phyloP scores from a whole-genome alignment of 257 asterid genomes.

The Fraxinus americana region DNA sequence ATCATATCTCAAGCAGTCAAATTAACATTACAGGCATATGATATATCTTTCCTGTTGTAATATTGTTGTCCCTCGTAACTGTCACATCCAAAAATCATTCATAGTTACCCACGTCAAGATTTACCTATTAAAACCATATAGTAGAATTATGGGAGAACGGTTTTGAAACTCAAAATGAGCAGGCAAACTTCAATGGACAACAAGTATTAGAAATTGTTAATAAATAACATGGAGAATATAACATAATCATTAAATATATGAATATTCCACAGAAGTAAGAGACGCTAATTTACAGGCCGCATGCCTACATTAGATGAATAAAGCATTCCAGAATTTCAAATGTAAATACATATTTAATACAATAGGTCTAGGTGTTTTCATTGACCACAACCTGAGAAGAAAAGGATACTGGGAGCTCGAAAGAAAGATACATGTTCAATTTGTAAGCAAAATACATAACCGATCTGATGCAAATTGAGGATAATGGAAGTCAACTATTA shows the following conservation, averaged over 20 bases:
- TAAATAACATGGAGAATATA: neutral
- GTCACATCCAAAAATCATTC: constrained; percentile 92
- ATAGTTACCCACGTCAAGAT: constrained; percentile 94
- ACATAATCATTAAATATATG: neutral
- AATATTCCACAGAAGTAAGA: constrained; percentile 9
- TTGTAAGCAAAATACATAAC: no score
- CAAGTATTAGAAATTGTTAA: neutral
- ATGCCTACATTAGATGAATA: neutral
- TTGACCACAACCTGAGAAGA: neutral
- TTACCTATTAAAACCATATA: constrained; percentile 60
- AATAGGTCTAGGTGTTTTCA: neutral
- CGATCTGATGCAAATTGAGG: neutral
- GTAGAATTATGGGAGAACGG: constrained; percentile 6
- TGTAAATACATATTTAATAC: neutral
- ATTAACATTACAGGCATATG: constrained; percentile 60
- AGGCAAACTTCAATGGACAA: no score
- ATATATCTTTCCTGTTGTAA: constrained; percentile 95
- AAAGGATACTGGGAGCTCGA: neutral
- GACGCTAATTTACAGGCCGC: neutral
- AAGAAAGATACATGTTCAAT: no score
- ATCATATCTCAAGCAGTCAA: neutral
- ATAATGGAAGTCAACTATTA: neutral
- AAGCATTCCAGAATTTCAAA: neutral
- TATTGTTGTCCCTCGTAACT: constrained; percentile 89
- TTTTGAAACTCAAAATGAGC: constrained; percentile 13